These are phyloP conservation scores for Cornus controversa DNA, from an alignment of 148 eudicot species.

Conservation along the genomic window DNA sequence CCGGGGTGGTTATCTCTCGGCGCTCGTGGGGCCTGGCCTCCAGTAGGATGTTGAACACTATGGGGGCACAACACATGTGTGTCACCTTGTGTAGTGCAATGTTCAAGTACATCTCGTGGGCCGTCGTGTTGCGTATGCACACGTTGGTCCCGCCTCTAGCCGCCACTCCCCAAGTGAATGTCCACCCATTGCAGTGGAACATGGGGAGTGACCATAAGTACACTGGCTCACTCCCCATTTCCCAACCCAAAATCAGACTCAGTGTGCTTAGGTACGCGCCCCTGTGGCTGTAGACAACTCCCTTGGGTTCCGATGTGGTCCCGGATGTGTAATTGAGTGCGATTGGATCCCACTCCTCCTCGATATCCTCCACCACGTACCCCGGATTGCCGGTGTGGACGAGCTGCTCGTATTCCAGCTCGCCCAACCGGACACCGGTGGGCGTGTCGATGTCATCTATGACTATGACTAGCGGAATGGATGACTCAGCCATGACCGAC, in stretches of 20 bases:
- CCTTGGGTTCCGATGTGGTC: slow-evolving; percentile 79
- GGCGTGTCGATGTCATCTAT: slow-evolving; percentile 61
- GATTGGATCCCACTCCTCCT: slow-evolving; percentile 85
- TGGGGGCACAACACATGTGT: slow-evolving; percentile 88
- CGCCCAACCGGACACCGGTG: slow-evolving; percentile 45
- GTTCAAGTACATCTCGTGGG: slow-evolving; percentile 46
- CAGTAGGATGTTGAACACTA: slow-evolving; percentile 61
- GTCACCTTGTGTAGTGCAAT: slow-evolving; percentile 63
- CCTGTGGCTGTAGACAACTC: slow-evolving; percentile 85
- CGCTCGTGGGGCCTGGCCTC: slow-evolving; percentile 51
- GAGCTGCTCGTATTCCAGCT: slow-evolving; percentile 66
- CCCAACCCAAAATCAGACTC: slow-evolving; percentile 73
- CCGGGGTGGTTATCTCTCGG: slow-evolving; percentile 17
- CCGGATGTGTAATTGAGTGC: slow-evolving; percentile 86
- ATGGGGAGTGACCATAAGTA: slow-evolving; percentile 90
- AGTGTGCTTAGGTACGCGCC: slow-evolving; percentile 84
- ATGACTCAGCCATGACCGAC: not conserved
- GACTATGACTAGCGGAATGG: slow-evolving; percentile 44
- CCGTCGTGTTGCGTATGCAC: slow-evolving; percentile 69
- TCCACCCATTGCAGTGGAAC: slow-evolving; percentile 99
- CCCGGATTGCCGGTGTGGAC: slow-evolving; percentile 40
- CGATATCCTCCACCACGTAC: slow-evolving; percentile 24
- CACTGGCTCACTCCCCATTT: slow-evolving; percentile 73
- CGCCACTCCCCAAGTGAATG: slow-evolving; percentile 94
- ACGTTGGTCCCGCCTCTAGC: slow-evolving; percentile 95